Evolutionary conservation across 2,329 filamentous ascomycete species (phyloP), one percentile per base, ranked within the genome.

Genomic region (Paramyrothecium roridum): DNA sequence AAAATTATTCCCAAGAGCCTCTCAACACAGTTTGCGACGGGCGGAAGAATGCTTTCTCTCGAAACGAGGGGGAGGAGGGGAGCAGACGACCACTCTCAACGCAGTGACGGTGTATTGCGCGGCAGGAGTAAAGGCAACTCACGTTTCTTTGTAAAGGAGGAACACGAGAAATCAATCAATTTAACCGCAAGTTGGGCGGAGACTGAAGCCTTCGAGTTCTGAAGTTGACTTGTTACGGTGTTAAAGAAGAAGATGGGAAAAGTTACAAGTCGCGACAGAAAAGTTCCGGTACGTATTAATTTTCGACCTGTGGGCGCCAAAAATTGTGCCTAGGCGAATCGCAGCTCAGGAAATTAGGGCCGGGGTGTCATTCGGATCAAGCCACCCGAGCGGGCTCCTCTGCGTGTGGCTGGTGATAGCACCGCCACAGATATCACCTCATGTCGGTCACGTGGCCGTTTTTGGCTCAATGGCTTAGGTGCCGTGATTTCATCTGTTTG

Each of bases 161-260:
- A 92, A 93, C 89, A 88, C 83, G 90, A 93, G 89, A 89, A 82
- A 81, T 92, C 93, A 98, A 98, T 98, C 93, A 87, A 89, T 96
- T 98, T 96, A 96, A 97, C 93, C 93, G 92, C 90, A 77, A 78
- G 77, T 87, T 90, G 87, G 84, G 89, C 93, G 93, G 93, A 96
- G 93, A 98, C 93, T 97, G 93, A 96, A 71, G 85, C 88, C 92
- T 91, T 95, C 91, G 84, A 91, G 91, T 96, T 88, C 90, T 84
- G 37, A 19, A 43, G 13, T 43, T 16, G n/a, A 43, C 37, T 71
- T 70, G 68, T 72, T 68, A 65, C 69, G 66, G 67, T 65, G 65
- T 62, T 61, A 56, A 30, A 51, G 49, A 21, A 51, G 23, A 40
- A 21, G 20, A 51, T 19, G 33, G 26, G 26, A 30, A 51, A 51